Percentiles rank a stretch among this genome's conserved stretches.
Evolutionary conservation across 2,329 filamentous ascomycete genomes (phyloP).

Genomic region (Thelonectria blattea): DNA sequence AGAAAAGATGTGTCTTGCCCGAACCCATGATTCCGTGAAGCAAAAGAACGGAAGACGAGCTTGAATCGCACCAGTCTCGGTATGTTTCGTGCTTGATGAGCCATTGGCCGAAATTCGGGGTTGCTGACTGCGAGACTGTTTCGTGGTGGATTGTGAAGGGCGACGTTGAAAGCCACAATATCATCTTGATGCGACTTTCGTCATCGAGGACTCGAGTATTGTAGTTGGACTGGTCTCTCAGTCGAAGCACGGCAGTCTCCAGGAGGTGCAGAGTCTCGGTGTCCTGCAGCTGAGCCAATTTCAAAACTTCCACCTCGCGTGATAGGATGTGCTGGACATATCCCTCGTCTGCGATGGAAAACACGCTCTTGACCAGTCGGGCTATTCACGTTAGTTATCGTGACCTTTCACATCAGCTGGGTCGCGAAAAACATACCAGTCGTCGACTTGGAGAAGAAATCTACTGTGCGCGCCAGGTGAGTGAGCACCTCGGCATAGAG

Average conservation of each 20-base stretch:
- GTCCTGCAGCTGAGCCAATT: neutral
- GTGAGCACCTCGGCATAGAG: neutral
- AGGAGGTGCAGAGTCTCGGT: neutral
- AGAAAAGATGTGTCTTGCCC: neutral
- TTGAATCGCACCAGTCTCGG: neutral
- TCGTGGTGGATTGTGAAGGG: neutral
- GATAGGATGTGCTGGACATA: neutral
- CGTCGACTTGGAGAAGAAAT: constrained; percentile 1
- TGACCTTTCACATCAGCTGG: neutral
- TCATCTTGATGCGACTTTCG: neutral
- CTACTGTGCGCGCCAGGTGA: neutral
- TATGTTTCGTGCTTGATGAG: neutral
- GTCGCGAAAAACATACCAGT: neutral
- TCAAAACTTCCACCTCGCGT: neutral
- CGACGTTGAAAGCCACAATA: neutral
- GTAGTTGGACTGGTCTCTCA: constrained; percentile 1
- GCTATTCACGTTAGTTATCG: neutral
- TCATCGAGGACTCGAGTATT: neutral
- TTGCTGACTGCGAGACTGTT: neutral
- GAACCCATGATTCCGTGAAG: neutral
- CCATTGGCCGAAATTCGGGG: neutral
- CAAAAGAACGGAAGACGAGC: neutral
- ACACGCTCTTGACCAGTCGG: neutral
- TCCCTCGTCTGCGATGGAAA: neutral
- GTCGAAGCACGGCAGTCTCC: neutral